Evolutionary conservation across 805 yeast species (phyloP), one percentile per base, ranked within the genome.

Genomic region (Candida sonorensis): DNA sequence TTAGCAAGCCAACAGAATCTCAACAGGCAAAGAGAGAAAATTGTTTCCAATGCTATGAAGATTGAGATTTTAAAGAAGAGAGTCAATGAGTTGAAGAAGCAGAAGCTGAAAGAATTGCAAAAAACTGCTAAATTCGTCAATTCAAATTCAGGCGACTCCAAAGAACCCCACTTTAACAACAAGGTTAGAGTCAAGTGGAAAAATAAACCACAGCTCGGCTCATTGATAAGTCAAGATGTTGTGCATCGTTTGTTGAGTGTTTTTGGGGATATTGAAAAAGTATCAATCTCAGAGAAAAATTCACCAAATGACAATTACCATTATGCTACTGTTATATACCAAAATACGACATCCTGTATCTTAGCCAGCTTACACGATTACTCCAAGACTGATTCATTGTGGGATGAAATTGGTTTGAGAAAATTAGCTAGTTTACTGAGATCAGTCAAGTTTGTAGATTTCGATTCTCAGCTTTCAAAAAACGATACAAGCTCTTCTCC

Each of bases 381-480:
- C 45, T 50, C 54, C 2, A 44, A 44, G 19, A 57, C 68, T 12
- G 67, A 64, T 8, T 46, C 51, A 11, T 41, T 66, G 23, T 72
- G 77, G 78, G 71, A 70, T 44, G 58, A 59, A 2, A 48, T 64
- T 1, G 59, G 57, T 1, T 61, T 68, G 12, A 40, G 73, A 16
- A 67, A 62, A 42, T 39, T 67, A 25, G 70, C 76, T 7, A 68
- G 74, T 35, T 53, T 72, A 29, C 42, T 72, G 20, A 47, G 77
- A 37, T 30, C 45, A 3, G 56, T 42, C 4, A 44, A 40, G 17
- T 23, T 51, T 4, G 26, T 39, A 8, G 40, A 35, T 11, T 35
- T 39, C 23, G 31, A 38, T 4, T 32, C 37, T 15, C 19, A 27
- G 17, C 19, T 17, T 4, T 30, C 23, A 8, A 16, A 26, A 9